Evolutionary conservation across 192 early-diverging fungal genomes (phyloP).

Genomic region (Backusella sp.): DNA sequence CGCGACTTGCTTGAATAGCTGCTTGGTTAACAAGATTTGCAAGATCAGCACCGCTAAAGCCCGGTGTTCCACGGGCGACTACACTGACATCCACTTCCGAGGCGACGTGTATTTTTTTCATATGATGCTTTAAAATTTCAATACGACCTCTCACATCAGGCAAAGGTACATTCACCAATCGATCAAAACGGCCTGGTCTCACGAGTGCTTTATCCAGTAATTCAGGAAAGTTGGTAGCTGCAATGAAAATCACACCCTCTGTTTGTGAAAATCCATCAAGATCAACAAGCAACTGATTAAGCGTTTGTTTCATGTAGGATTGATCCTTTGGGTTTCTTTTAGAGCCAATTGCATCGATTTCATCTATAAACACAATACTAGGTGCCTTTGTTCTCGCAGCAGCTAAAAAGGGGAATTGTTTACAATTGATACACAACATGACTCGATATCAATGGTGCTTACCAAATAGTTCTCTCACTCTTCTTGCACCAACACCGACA

Average conservation of each 20-base stretch:
- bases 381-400: conserved; percentile 77
- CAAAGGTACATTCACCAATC: conserved; percentile 88
- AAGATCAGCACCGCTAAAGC: conserved; percentile 99
- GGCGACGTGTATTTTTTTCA: conserved; percentile 71
- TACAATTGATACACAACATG: background rate
- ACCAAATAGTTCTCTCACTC: conserved; percentile 85
- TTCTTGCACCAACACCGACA: conserved; percentile 91
- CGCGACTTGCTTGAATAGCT: conserved; percentile 91
- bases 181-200: conserved; percentile 97
- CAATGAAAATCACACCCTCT: conserved; percentile 98
- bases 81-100: conserved; percentile 74
- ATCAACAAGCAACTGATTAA: conserved; percentile 99
- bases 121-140: conserved; percentile 90
- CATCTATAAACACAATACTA: conserved; percentile 98
- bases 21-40: conserved; percentile 98
- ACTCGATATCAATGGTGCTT: conserved; percentile 12
- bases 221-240: conserved; percentile 98
- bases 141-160: conserved; percentile 97
- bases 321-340: conserved; percentile 93
- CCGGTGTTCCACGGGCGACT: conserved; percentile 95
- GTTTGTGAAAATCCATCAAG: conserved; percentile 97
- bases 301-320: conserved; percentile 95
- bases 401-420: conserved; percentile 29
- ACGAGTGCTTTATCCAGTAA: conserved; percentile 95
- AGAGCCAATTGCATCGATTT: conserved; percentile 96